phyloP scores from a whole-genome alignment of 305 asterid species.

The Solanum hybrid region DNA sequence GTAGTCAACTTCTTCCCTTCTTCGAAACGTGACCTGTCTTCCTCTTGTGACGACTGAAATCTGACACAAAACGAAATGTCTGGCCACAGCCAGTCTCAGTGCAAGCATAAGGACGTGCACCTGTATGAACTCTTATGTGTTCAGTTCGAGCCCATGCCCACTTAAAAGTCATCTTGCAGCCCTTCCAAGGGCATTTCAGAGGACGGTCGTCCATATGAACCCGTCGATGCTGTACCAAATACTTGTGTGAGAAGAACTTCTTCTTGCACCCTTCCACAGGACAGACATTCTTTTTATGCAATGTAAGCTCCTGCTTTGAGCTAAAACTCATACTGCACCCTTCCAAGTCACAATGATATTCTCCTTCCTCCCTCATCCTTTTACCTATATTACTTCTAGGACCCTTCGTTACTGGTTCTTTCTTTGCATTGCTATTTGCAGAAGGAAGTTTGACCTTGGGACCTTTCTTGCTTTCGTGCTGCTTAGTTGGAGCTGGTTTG shows the following conservation, averaged over 20 bases:
- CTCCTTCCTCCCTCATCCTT: slow-evolving; percentile 42
- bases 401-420: slow-evolving; percentile 12
- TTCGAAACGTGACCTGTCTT: slow-evolving; percentile 86
- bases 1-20: slow-evolving; percentile 42
- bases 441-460: slow-evolving; percentile 13
- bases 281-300: slow-evolving; percentile 71
- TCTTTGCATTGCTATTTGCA: slow-evolving; percentile 3
- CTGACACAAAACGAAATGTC: slow-evolving; percentile 94
- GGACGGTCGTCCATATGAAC: slow-evolving; percentile 98
- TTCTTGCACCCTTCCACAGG: slow-evolving; percentile 93
- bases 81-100: slow-evolving; percentile 81
- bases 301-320: slow-evolving; percentile 65
- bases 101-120: slow-evolving; percentile 94
- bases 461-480: slow-evolving; percentile 30
- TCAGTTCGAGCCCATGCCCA: slow-evolving; percentile 99
- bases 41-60: slow-evolving; percentile 99
- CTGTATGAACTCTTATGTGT: slow-evolving; percentile 97
- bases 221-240: slow-evolving; percentile 94
- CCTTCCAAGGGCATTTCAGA: slow-evolving; percentile 97
- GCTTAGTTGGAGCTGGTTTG: slow-evolving; percentile 37
- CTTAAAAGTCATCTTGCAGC: slow-evolving; percentile 97
- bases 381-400: slow-evolving; percentile 6
- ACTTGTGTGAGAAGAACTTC: slow-evolving; percentile 93
- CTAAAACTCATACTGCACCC: slow-evolving; percentile 87
- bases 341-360: slow-evolving; percentile 69